Percentiles rank a stretch among this genome's conserved stretches.
These are phyloP conservation scores for Microcyclosporella mali DNA, from an alignment of 2,329 filamentous ascomycete species.

Conservation along the genomic window DNA sequence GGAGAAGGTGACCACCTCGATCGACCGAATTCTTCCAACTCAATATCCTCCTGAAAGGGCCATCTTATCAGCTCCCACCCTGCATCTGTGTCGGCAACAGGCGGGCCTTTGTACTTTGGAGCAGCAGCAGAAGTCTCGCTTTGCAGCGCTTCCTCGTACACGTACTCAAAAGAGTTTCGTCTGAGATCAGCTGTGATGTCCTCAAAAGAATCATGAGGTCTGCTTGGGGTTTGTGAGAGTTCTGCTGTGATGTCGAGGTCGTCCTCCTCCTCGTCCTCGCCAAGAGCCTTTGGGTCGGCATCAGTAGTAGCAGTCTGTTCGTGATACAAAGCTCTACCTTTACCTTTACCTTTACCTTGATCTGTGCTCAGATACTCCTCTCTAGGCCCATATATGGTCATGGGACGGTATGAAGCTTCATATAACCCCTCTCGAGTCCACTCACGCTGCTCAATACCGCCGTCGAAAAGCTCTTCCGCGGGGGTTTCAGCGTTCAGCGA, in stretches of 20 bases:
- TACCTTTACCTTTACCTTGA: not conserved
- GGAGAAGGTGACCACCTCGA: too few species aligned
- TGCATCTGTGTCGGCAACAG: too few species aligned
- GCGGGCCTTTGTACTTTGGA: too few species aligned
- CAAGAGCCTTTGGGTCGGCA: not conserved
- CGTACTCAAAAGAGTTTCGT: slow-evolving; percentile 1
- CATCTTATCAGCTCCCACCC: too few species aligned
- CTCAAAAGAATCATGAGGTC: not conserved
- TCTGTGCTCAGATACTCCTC: not conserved
- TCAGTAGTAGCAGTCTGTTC: not conserved
- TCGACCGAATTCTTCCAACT: too few species aligned
- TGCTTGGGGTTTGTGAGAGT: not conserved
- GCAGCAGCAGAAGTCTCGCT: too few species aligned
- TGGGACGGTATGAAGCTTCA: not conserved
- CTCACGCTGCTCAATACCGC: too few species aligned
- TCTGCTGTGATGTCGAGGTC: slow-evolving; percentile 6
- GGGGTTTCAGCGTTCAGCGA: not conserved
- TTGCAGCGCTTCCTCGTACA: not conserved
- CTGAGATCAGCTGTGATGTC: not conserved
- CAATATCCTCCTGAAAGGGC: too few species aligned
- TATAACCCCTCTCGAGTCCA: too few species aligned
- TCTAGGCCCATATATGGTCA: not conserved
- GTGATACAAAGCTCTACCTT: not conserved
- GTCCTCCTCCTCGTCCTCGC: not conserved
- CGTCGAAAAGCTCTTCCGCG: too few species aligned